Evolutionary conservation across 257 asterid species (phyloP), one percentile per base, ranked within the genome.

Genomic region (Petunia axillaris): DNA sequence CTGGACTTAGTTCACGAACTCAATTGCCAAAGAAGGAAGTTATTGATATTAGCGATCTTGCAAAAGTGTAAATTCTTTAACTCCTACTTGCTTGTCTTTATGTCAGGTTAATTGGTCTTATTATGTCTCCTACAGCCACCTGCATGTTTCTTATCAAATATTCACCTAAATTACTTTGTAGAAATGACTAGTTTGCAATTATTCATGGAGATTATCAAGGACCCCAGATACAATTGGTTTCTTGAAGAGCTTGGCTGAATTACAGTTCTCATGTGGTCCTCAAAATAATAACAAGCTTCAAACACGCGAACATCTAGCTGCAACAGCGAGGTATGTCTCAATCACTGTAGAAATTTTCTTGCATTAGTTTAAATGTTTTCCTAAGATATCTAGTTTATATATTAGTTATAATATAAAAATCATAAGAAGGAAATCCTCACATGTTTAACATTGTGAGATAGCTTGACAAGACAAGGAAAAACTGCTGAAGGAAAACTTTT

Each of bases 161-260:
- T 64, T 46, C 15, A 9, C n/a, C 82, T 68, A 50, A 55, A 16
- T 66, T 25, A 41, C 81, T 58, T 62, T 83, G 53, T 76, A 91
- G 97, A 87, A 85, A 76, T 79, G 89, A 82, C 65, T 91, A 83
- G 75, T 87, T 86, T 70, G 90, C 80, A 75, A 89, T 91, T 81
- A 84, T 90, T 83, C 94, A 90, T 79, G 97, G 97, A 81, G 90
- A 91, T 84, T 93, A 87, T 77, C 93, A 83, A 41, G 89, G 90
- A 15, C 94, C 75, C 55, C 91, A 25, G 97, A 91, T 81, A 91
- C 97, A 73, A 77, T 81, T 54, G 80, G 88, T 81, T 91, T 91
- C 87, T 82, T 91, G 79, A 88, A 85, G 84, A 87, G 79, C 78
- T 85, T 91, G 85, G 85, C 84, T 66, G 91, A 89, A 75, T 63